These are phyloP conservation scores for Alternaria brassicae DNA, from an alignment of 2,329 filamentous ascomycete species.

Conservation along the genomic window DNA sequence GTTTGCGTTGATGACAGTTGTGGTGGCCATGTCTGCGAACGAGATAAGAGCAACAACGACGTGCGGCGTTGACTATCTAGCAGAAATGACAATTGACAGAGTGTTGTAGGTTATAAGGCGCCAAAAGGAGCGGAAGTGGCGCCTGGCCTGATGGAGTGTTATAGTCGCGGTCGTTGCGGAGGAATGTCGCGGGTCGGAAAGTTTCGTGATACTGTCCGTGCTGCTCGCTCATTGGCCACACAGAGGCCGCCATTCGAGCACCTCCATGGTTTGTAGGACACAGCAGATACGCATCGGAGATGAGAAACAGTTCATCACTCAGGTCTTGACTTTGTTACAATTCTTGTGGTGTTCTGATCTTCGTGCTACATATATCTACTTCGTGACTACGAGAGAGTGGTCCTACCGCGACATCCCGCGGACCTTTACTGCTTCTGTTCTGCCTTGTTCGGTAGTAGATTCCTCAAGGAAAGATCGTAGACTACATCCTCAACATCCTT, in stretches of 20 bases:
- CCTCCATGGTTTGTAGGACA: neutral
- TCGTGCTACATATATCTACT: neutral
- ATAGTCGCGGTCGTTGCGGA: constrained; percentile 18
- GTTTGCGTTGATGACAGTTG: constrained; percentile 34
- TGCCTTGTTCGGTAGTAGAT: constrained; percentile 64
- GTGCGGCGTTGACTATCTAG: neutral
- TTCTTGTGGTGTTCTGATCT: neutral
- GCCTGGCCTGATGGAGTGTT: constrained; percentile 20
- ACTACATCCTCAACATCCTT: constrained; percentile 99
- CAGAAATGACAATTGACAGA: neutral
- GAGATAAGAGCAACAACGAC: neutral
- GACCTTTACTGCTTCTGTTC: constrained; percentile 13
- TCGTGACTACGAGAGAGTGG: neutral
- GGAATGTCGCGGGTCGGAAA: constrained; percentile 23
- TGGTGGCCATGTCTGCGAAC: constrained; percentile 33
- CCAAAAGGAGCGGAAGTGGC: constrained; percentile 30
- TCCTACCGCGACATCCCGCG: neutral
- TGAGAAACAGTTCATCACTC: neutral
- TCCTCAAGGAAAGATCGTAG: constrained; percentile 89
- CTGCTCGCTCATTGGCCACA: constrained; percentile 17
- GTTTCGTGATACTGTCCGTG: constrained; percentile 27
- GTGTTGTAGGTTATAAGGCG: neutral
- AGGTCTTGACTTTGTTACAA: neutral
- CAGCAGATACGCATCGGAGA: neutral
- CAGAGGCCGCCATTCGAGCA: neutral